Evolutionary conservation across 495 filamentous ascomycete species (phyloP), one percentile per base, ranked within the genome.

Genomic region (Chaetomium fimeti): DNA sequence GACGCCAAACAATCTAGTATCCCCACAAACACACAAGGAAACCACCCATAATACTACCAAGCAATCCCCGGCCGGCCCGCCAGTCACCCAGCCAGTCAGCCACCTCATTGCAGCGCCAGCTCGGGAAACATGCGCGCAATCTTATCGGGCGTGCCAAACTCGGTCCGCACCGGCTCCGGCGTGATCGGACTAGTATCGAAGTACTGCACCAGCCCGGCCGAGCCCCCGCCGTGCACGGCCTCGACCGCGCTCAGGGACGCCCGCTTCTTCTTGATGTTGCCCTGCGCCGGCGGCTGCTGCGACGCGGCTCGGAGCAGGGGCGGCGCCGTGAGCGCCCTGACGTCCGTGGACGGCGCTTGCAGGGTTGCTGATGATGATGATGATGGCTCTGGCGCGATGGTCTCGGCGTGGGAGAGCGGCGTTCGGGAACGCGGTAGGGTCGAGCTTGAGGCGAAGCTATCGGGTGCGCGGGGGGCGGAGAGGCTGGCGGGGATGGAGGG

Each of bases 241-340:
- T 77, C 75, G 7, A 73, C 49, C 22, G 71, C 63, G 56, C 69
- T 78, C 36, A 81, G 71, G 13, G 77, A 79, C 22, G 75, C 76
- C n/a, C 79, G 67, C 69, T 82, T 82, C 69, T 75, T 79, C 74
- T 82, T 82, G 67, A 82, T 82, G 57, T 82, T 82, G 4, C 79
- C 79, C 65, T 80, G 78, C 0, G 74, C 68, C 8, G 78, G 77
- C 47, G 61, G 70, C 69, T 56, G 67, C 42, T 47, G 68, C 51
- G 22, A 45, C 1, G 58, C 25, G n/a, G 60, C 36, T 3, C 62
- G 64, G 20, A 61, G 42, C 18, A 49, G 5, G 1, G 53, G 65
- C 9, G 66, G 69, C 0, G 70, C 68, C 12, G 66, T 68, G 25
- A 74, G 69, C 54, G 69, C 57, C 27, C 76, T 70, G 40, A 76